Base-by-base conservation (phyloP, 1,139 yeast genomes). In the Protomyces macrosporus region DNA sequence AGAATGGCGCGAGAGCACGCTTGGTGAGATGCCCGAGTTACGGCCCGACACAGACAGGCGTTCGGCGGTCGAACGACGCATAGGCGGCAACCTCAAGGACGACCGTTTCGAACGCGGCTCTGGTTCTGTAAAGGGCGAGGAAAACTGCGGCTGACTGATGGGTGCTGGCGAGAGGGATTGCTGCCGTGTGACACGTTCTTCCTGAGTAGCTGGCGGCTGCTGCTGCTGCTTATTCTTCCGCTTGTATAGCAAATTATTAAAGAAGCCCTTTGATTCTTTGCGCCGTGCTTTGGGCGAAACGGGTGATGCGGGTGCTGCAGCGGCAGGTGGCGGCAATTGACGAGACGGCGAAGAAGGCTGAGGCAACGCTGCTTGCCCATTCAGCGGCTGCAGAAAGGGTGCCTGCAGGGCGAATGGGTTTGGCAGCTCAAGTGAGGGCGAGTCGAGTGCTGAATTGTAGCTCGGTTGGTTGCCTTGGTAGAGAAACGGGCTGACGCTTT, bases 201-300 rank as follows among this genome's bases (percentile, higher is more conserved):
- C 23, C 23, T 23, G 23, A 23, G 2, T 23, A 1, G 23, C 23
- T 23, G 23, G 23, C 2, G 23, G 23, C 23, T 23, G 23, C 23
- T 23, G 23, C 23, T 14, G 30, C 4, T 45, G 37, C 33, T 57
- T 37, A 10, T 39, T 39, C 37, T 45, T 51, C 51, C 53, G 53
- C 35, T 52, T 58, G 14, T 35, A 30, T 23, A 52, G 32, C 35
- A 58, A 35, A 12, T 16, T 52, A 14, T 52, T 58, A 42, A 58
- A 58, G 53, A 58, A 58, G 23, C 56, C 55, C 10, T 50, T 52
- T 3, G 48, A 42, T 6, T 42, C 48, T 42, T 42, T 42, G 6
- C 48, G 48, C 16, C 48, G n/a, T n/a, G n/a, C 48, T 16, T 42
- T 42, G 12, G 9, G 3, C 16, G 48, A 16, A 7, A 39, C 16